Conservation (phyloP, 805 yeast species). For the Ogataea philodendri region DNA sequence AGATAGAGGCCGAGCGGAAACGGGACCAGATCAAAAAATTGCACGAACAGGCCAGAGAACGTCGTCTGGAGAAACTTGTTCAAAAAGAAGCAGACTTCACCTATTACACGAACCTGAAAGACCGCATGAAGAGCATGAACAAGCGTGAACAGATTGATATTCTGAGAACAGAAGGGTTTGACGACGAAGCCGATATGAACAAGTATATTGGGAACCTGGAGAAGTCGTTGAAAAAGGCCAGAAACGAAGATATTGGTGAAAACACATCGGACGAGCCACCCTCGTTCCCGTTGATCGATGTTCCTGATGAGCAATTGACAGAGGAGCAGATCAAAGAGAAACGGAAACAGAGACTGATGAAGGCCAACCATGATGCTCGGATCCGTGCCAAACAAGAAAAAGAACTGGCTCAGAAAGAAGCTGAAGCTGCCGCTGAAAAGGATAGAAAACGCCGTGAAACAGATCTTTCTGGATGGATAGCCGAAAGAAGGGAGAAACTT, state of each 20-base stretch:
- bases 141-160: slow-evolving; percentile 54
- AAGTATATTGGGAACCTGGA: slow-evolving; percentile 66
- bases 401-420: slow-evolving; percentile 56
- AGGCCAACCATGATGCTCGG: slow-evolving; percentile 88
- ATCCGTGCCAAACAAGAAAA: slow-evolving; percentile 79
- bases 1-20: slow-evolving; percentile 71
- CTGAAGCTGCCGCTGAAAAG: slow-evolving; percentile 56
- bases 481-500: slow-evolving; percentile 61
- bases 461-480: slow-evolving; percentile 79
- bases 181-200: slow-evolving; percentile 66
- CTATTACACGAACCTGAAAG: slow-evolving; percentile 62
- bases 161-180: slow-evolving; percentile 72
- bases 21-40: slow-evolving; percentile 82
- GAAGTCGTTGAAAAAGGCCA: slow-evolving; percentile 63
- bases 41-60: slow-evolving; percentile 90
- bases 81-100: slow-evolving; percentile 79
- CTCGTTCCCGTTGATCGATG: slow-evolving; percentile 69
- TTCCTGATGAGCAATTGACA: slow-evolving; percentile 78
- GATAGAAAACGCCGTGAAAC: slow-evolving; percentile 76
- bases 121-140: slow-evolving; percentile 47
- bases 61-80: slow-evolving; percentile 71
- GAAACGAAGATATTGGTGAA: slow-evolving; percentile 63
- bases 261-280: slow-evolving; percentile 50
- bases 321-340: slow-evolving; percentile 85
- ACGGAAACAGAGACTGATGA: slow-evolving; percentile 74